phyloP scores from a whole-genome alignment of 768 basidiomycete species.

The Suillus weaverae region DNA sequence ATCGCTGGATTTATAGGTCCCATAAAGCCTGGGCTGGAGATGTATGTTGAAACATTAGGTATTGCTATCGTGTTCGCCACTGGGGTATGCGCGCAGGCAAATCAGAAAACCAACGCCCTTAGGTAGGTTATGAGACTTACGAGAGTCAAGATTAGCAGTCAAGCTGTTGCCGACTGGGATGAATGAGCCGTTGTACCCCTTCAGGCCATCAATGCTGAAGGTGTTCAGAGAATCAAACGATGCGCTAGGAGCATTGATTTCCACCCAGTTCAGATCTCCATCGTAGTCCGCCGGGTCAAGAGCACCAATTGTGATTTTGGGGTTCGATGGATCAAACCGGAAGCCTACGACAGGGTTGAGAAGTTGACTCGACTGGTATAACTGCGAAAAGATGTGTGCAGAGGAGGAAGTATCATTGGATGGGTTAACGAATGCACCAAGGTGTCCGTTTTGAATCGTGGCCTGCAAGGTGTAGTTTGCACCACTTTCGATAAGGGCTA shows the following conservation, averaged over 20 bases:
- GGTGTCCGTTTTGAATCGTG: slow-evolving; percentile 20
- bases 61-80: slow-evolving; percentile 18
- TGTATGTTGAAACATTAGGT: slow-evolving; percentile 20
- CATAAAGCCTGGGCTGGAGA: slow-evolving; percentile 17
- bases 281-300: slow-evolving; percentile 33
- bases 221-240: slow-evolving; percentile 20
- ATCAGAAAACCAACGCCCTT: not conserved
- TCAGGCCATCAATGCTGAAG: slow-evolving; percentile 28
- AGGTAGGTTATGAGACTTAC: slow-evolving; percentile 15
- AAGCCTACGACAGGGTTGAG: slow-evolving; percentile 33
- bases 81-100: slow-evolving; percentile 6
- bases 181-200: slow-evolving; percentile 31
- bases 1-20: slow-evolving; percentile 22
- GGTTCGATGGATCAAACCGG: slow-evolving; percentile 29
- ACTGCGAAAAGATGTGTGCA: slow-evolving; percentile 18
- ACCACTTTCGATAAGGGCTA: slow-evolving; percentile 26
- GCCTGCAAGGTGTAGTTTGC: slow-evolving; percentile 8
- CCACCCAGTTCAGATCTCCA: slow-evolving; percentile 32
- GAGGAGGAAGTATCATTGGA: slow-evolving; percentile 15
- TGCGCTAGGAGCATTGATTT: slow-evolving; percentile 21
- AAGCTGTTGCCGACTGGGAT: slow-evolving; percentile 19
- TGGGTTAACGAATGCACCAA: slow-evolving; percentile 28
- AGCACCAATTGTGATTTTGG: slow-evolving; percentile 32
- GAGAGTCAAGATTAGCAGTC: slow-evolving; percentile 25
- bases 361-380: slow-evolving; percentile 23